Base-by-base conservation (phyloP, 2,329 filamentous ascomycete genomes). In the Trichophyton equinum region DNA sequence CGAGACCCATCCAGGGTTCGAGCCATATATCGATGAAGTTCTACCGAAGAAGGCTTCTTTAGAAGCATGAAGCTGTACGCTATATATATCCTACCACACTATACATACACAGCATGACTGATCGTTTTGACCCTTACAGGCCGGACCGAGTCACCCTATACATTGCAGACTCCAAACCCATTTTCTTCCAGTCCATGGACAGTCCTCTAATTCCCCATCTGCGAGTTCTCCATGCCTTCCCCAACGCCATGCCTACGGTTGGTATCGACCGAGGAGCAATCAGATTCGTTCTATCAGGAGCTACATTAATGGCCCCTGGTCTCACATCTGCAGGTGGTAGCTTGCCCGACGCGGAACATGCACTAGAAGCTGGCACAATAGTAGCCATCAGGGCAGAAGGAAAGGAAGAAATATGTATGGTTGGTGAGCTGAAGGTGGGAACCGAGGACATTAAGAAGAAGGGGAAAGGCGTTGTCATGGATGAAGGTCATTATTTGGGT, bases 221-320 rank as follows among this genome's bases (percentile, higher is more conserved):
- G 11, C 83, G 83, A 56, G 85, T 97, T 68, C 85, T 99, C 42
- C 94, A 99, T 79, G 83, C 87, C 67, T 97, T 92, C 77, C 94
- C 94, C 8, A 78, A 84, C 67, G 87, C 85, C 62, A 92, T 99
- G 73, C 86, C 88, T 18, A 87, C 84, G 59, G 81, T 99, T 62
- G 87, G 91, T 62, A 95, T 97, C 73, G 94, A 99, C 75, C 85
- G 94, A 57, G 94, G 94, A 64, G 94, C 94, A 4, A 97, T 99
- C 70, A 89, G 94, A 63, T 99, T 99, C 76, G 92, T 99, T 27
- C 83, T 99, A 1, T 89, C 85, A 0, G 94, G 94, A 51, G 94
- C 94, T 0, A 90, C 92, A 13, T 85, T 99, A 64, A 99, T 99
- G 94, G 92, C 91, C 1, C 94, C 94, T 0, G 94, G 94, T 0